Conservation (phyloP, 2,329 filamentous ascomycete genomes). For the Penicillium sp. region DNA sequence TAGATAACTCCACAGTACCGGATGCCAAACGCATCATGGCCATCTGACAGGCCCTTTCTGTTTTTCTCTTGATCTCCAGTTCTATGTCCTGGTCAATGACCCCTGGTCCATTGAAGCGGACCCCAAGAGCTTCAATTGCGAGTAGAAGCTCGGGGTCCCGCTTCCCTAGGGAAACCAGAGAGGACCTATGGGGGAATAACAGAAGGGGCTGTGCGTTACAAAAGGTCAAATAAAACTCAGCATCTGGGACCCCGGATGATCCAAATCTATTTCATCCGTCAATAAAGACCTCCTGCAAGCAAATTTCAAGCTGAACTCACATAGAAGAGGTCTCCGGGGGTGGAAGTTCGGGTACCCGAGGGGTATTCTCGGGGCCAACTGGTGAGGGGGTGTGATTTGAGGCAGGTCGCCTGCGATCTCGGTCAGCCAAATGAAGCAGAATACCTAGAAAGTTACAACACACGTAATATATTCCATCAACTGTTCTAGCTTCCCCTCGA, state of each 20-base stretch:
- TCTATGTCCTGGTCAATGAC: constrained; percentile 9
- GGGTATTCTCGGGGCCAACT: background rate
- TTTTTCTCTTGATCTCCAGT: constrained; percentile 15
- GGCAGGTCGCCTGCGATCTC: background rate
- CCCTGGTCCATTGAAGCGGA: constrained; percentile 24
- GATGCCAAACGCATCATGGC: constrained; percentile 28
- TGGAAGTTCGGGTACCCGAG: background rate
- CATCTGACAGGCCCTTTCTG: constrained; percentile 19
- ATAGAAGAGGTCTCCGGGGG: background rate
- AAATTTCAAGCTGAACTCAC: background rate
- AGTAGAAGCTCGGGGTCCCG: constrained; percentile 29
- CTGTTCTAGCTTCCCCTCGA: constrained; percentile 23
- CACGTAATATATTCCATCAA: constrained; percentile 17
- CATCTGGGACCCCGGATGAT: constrained; percentile 3
- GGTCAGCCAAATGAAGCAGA: background rate
- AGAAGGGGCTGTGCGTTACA: constrained; percentile 36
- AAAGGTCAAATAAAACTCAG: constrained; percentile 29
- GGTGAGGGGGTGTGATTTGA: background rate
- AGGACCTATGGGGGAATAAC: constrained; percentile 24
- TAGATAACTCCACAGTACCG: constrained; percentile 33
- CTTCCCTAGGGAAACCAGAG: constrained; percentile 13
- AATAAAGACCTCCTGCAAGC: background rate
- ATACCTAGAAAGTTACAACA: background rate
- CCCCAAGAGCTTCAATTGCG: constrained; percentile 28
- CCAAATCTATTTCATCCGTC: background rate